Evolutionary conservation across 805 yeast species (phyloP).

Genomic region (Saccharomyces paradoxus): DNA sequence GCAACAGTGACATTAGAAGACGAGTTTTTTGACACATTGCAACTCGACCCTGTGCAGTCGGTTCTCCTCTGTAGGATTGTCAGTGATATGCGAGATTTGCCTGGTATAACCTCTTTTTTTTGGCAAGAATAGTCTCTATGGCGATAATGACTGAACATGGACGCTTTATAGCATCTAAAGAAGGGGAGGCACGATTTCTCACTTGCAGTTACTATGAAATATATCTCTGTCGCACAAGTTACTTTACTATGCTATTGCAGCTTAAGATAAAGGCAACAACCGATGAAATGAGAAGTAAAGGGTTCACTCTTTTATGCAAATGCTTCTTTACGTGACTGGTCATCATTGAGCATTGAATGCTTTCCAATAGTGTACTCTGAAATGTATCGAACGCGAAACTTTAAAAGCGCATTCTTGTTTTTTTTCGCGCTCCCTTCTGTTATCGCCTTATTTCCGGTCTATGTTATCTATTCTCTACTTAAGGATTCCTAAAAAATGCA

Average conservation of each 20-base stretch:
- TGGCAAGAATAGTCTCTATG: background rate
- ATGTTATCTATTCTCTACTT: background rate
- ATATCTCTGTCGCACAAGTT: background rate
- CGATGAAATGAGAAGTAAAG: background rate
- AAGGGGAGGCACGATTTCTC: background rate
- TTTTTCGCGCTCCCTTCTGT: background rate
- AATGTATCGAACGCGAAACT: background rate
- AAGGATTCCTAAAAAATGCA: background rate
- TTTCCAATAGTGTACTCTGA: background rate
- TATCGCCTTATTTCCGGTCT: background rate
- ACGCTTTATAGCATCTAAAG: background rate
- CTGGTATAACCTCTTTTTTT: background rate
- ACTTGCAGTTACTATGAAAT: background rate
- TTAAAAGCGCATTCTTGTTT: background rate
- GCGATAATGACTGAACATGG: background rate
- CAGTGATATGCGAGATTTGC: background rate
- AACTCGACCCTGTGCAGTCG: constrained; percentile 16
- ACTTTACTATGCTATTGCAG: background rate
- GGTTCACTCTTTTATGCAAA: background rate
- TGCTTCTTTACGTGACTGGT: background rate
- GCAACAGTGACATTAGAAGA: constrained; percentile 37
- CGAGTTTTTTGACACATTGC: constrained; percentile 39
- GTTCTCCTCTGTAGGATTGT: constrained; percentile 1
- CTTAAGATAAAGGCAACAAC: background rate
- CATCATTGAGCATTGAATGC: background rate